These are phyloP conservation scores for Castanospermum australe DNA, from an alignment of 306 rosid genomes.

Conservation along the genomic window DNA sequence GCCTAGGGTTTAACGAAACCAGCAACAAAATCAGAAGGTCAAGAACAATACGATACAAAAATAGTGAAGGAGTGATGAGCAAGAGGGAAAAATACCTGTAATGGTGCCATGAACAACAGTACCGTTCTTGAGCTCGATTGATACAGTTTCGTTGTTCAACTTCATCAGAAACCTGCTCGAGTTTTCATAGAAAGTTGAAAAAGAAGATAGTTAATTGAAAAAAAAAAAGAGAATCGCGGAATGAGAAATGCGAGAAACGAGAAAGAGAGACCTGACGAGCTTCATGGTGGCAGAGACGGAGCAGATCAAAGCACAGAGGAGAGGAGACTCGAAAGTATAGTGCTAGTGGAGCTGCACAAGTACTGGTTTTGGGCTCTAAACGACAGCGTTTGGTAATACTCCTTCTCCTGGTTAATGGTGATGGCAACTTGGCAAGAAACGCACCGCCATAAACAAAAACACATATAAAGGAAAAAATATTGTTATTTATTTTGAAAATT, in stretches of 20 bases:
- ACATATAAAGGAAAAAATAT: too few species aligned
- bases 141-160: slow-evolving; percentile 92
- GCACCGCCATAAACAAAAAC: too few species aligned
- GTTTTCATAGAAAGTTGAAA: not conserved
- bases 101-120: slow-evolving; percentile 86
- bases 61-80: not conserved
- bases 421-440: too few species aligned
- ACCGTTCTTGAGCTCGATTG: slow-evolving; percentile 91
- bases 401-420: too few species aligned
- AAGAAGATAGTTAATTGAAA: not conserved
- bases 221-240: too few species aligned
- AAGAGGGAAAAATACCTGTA: slow-evolving; percentile 50
- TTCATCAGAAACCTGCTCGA: slow-evolving; percentile 81
- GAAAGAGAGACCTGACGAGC: slow-evolving; percentile 54
- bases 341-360: not conserved
- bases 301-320: not conserved
- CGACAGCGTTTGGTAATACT: too few species aligned
- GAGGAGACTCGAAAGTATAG: too few species aligned
- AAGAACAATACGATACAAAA: not conserved
- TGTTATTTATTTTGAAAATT: too few species aligned
- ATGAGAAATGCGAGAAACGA: not conserved
- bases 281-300: slow-evolving; percentile 40
- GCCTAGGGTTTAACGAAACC: slow-evolving; percentile 51
- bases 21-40: not conserved
- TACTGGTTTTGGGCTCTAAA: too few species aligned